Percentiles rank a stretch among this genome's conserved stretches.
These are phyloP conservation scores for Penicillium italicum DNA, from an alignment of 2,329 filamentous ascomycete genomes.

Conservation along the genomic window DNA sequence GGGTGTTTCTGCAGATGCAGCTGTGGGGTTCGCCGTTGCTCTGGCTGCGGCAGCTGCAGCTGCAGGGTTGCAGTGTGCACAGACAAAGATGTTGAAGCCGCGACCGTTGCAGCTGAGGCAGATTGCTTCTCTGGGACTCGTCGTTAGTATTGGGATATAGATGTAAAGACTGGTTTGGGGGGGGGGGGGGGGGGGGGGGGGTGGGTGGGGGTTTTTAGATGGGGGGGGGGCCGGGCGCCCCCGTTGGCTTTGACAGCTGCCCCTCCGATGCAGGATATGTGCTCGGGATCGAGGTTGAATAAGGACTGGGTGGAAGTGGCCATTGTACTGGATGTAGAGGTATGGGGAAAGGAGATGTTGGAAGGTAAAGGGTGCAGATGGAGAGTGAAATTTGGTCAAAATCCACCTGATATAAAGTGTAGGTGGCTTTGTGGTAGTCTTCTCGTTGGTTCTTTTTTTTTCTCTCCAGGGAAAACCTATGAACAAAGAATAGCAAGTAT, in stretches of 20 bases:
- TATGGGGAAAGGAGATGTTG: background rate
- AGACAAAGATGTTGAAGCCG: constrained; percentile 33
- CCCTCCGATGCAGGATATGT: constrained; percentile 36
- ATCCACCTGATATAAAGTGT: background rate
- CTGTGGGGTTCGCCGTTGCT: constrained; percentile 14
- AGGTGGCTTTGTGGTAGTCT: background rate
- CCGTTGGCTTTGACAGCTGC: too few relatives aligned
- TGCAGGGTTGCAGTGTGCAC: constrained; percentile 31
- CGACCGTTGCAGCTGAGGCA: constrained; percentile 30
- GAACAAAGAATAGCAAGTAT: background rate
- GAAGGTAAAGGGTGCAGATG: background rate
- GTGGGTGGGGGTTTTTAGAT: too few relatives aligned
- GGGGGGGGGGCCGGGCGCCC: too few relatives aligned
- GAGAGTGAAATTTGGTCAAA: background rate
- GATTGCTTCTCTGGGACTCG: constrained; percentile 19
- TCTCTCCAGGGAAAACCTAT: background rate
- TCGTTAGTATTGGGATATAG: background rate
- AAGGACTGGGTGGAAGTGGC: constrained; percentile 14
- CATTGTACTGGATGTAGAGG: constrained; percentile 16
- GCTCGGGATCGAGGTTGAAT: constrained; percentile 30
- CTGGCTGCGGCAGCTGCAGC: constrained; percentile 13
- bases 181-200: too few relatives aligned
- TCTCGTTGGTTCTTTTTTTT: background rate
- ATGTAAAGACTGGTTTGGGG: background rate
- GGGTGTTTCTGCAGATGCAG: constrained; percentile 20